Evolutionary conservation across 225 moss, liverwort and hornwort species (phyloP).

Genomic region (Marchantia polymorpha): DNA sequence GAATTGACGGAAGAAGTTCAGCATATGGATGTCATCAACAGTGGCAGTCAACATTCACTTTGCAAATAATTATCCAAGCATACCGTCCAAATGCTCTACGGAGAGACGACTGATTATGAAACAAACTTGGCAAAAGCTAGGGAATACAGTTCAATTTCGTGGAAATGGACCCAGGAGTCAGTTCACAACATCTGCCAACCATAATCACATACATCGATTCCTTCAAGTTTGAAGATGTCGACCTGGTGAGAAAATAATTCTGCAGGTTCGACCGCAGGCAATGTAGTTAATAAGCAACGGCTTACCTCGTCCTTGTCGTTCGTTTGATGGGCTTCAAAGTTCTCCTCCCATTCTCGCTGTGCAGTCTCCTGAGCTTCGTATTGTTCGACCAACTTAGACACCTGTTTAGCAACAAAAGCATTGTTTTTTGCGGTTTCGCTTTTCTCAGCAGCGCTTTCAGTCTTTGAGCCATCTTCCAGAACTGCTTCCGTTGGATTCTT

Average conservation of each 20-base stretch:
- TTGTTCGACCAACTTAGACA: slow-evolving; percentile 34
- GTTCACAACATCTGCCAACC: no score
- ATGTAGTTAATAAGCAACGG: no score
- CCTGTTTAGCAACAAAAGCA: slow-evolving; percentile 31
- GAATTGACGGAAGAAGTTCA: neutral
- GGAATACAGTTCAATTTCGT: no score
- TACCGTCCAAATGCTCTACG: no score
- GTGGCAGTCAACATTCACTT: no score
- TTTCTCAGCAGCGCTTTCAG: slow-evolving; percentile 14
- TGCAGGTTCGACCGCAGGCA: no score
- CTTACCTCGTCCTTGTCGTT: slow-evolving; percentile 30
- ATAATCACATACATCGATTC: neutral
- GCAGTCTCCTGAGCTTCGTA: slow-evolving; percentile 37
- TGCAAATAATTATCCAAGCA: no score
- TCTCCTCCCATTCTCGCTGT: slow-evolving; percentile 45
- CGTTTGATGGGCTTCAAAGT: slow-evolving; percentile 28
- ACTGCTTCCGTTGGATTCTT: neutral
- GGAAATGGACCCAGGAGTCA: no score
- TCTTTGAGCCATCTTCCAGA: neutral
- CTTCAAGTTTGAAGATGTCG: neutral
- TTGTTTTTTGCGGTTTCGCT: slow-evolving; percentile 23
- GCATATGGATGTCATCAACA: no score
- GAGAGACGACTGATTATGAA: no score
- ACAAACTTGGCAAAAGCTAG: no score
- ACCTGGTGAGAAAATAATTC: neutral